Evolutionary conservation across 345 rosid genomes (phyloP).

Genomic region (Sisymbrium irio): DNA sequence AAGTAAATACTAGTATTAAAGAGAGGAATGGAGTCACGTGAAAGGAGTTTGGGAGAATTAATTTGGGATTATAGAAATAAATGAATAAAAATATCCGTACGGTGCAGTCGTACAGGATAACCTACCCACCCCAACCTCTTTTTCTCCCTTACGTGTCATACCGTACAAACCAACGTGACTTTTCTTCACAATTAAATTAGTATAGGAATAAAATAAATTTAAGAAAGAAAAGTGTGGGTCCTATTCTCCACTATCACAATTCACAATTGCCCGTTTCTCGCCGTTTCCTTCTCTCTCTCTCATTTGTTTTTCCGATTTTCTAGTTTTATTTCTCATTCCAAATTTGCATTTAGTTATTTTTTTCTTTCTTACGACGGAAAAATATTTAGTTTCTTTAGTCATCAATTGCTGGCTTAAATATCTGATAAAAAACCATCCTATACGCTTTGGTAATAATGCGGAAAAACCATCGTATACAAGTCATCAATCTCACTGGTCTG

Average conservation of each 20-base stretch:
- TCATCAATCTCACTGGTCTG: not conserved
- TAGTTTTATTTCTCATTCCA: not conserved
- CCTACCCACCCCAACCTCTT: conserved; percentile 12
- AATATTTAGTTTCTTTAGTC: not conserved
- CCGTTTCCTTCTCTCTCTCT: not conserved
- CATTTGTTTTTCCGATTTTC: not conserved
- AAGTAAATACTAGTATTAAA: not conserved
- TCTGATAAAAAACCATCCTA: not conserved
- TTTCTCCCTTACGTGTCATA: conserved; percentile 30
- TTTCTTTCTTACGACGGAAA: not conserved
- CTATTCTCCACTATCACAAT: not conserved
- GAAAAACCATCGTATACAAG: not conserved
- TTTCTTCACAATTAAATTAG: conserved; percentile 10
- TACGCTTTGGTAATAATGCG: not conserved
- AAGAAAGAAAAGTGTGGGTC: not conserved
- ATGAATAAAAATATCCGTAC: conserved; percentile 26
- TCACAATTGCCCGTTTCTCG: conserved; percentile 13
- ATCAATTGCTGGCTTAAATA: not conserved
- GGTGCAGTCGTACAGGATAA: conserved; percentile 29
- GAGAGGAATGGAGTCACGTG: conserved; percentile 28
- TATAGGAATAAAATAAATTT: not conserved
- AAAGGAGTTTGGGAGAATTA: conserved; percentile 8
- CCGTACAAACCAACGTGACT: conserved; percentile 38
- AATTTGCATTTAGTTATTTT: not conserved
- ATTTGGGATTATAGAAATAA: not conserved